Base-by-base conservation (phyloP, 1,284 basidiomycete species). In the Heterobasidion parviporum region DNA sequence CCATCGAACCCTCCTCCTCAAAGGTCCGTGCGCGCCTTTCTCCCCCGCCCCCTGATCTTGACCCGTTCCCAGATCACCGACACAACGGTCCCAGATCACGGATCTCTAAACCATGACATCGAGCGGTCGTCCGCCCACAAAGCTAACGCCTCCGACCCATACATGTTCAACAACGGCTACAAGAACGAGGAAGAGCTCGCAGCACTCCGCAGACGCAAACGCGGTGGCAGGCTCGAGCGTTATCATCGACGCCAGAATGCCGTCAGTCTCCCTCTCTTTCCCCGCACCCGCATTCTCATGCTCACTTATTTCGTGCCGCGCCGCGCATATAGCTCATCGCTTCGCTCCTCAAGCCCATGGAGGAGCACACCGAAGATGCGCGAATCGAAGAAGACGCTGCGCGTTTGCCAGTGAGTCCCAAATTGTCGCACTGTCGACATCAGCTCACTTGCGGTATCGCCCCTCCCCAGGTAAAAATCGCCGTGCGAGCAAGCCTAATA, bases 201-300 rank as follows among this genome's bases (percentile, higher is more conserved):
- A 20, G 76, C 75, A 51, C 66, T 92, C 41, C 80, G 87, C 53
- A 75, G 70, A 44, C 78, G 82, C 36, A 81, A 73, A 63, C 77
- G 72, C 50, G 85, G 87, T 55, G 87, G 81, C 65, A 70, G 72
- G 41, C 66, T 92, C 46, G 87, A 82, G 52, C 72, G 73, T 34
- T 96, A 89, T 67, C 93, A 98, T 63, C 71, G 79, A 53, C 81
- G 74, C 52, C 95, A 98, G 70, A 98, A 98, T 75, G 75, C 83
- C 58, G 89, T 89, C 56, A 44, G 76, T 72, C 16, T 10, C 46
- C 26, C 32, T 36, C 46, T 38, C 50, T 62, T 14, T 53, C 44
- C 45, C 16, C 32, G 36, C 16, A 14, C 45, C 16, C 32, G 36
- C 16, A 14, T 49, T 33, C 8, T 20, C 9, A 7, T 20, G 41